Base-by-base conservation (phyloP, 2,329 filamentous ascomycete genomes). In the Penicillium sp. region DNA sequence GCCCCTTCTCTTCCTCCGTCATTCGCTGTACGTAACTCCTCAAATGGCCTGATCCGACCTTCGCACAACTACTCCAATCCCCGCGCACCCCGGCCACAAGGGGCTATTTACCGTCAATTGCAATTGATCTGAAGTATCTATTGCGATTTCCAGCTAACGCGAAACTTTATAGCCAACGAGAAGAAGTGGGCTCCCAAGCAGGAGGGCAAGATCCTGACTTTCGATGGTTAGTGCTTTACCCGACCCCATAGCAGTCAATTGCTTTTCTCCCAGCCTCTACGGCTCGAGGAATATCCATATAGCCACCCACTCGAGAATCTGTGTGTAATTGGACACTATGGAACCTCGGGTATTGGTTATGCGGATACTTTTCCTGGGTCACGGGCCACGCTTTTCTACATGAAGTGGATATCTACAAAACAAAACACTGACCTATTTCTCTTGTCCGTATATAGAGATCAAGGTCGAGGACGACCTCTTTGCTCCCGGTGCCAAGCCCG, bases 401-500 rank as follows among this genome's bases (percentile, higher is more conserved):
- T 29, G 10, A n/a, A 40, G 38, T 32, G 31, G 13, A 18, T 26
- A 39, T 4, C 5, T 29, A 6, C 22, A 39, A n/a, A 38, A 40
- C 31, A 42, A 2, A 38, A 10, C 22, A 46, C 56, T 58, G 63
- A 66, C 67, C 62, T 68, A 68, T 73, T 13, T 9, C 5, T 45
- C 37, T 53, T 50, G 45, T 40, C 46, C 26, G 9, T 48, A 20
- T 66, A 67, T 76, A 99, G 94, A 97, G 70, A 85, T 99, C 80
- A 88, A 88, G 81, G 79, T 74, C 64, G 84, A 89, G 66, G 83
- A 85, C n/a, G 94, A 99, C 77, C 89, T 99, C 58, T 67, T 95
- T 64, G 85, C 89, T 62, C 89, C 91, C 34, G 94, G 94, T 81
- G 92, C 89, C 69, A 77, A 84, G 69, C 80, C 86, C 63, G 93